phyloP scores from a whole-genome alignment of 345 rosid genomes.

The Boechera retrofracta region DNA sequence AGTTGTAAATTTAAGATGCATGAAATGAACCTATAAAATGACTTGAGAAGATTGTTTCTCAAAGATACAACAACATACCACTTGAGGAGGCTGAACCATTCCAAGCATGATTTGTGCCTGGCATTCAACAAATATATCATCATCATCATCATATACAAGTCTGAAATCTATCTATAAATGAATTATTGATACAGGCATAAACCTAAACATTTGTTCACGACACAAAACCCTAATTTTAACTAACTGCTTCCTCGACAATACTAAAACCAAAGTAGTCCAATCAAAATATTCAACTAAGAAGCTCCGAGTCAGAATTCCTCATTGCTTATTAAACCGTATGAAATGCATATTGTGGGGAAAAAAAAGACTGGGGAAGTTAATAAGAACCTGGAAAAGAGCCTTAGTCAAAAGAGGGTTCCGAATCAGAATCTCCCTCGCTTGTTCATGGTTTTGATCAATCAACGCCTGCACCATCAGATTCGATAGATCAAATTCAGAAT shows the following conservation, averaged over 20 bases:
- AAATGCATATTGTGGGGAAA: background rate
- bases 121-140: conserved; percentile 24
- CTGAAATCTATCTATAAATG: background rate
- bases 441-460: conserved; percentile 89
- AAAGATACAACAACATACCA: conserved; percentile 54
- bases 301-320: background rate
- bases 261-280: conserved; percentile 5
- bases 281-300: background rate
- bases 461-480: conserved; percentile 53
- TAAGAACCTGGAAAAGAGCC: conserved; percentile 86
- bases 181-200: background rate
- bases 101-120: conserved; percentile 99
- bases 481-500: background rate
- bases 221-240: conserved; percentile 36
- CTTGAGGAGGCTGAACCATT: conserved; percentile 96
- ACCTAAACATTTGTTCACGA: conserved; percentile 15
- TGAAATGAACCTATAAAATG: conserved; percentile 17
- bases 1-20: conserved; percentile 19
- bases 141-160: conserved; percentile 16
- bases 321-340: background rate
- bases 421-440: conserved; percentile 83
- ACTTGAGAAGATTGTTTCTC: conserved; percentile 1
- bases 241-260: conserved; percentile 10
- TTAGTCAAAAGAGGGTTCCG: conserved; percentile 90
- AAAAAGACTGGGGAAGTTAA: background rate